A percentile compares a stretch with the other conserved stretches of the same genome.
Evolutionary conservation across 768 basidiomycete genomes (phyloP).

Genomic region (Coprinopsis cinerea): DNA sequence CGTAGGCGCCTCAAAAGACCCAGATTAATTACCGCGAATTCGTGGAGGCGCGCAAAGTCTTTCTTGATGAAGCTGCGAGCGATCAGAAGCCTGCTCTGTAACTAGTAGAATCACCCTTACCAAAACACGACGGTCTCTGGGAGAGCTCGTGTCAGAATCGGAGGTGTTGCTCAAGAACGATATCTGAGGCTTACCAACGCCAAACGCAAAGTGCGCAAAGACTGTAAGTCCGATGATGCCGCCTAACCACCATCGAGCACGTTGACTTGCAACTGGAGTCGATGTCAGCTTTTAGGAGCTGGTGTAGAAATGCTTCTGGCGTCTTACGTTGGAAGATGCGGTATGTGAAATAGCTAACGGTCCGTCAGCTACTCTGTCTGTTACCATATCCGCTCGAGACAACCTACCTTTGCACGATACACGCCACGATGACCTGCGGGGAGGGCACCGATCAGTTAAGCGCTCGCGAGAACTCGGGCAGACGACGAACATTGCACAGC

Average conservation of each 20-base stretch:
- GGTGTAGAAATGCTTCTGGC: neutral
- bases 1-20: neutral
- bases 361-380: neutral
- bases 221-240: conserved; percentile 22
- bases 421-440: conserved; percentile 22
- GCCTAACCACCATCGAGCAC: conserved; percentile 27
- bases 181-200: conserved; percentile 24
- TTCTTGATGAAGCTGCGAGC: conserved; percentile 31
- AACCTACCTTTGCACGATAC: conserved; percentile 27
- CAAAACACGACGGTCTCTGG: conserved; percentile 29
- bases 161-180: neutral
- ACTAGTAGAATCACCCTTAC: conserved; percentile 11
- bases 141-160: neutral
- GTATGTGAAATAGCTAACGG: conserved; percentile 30
- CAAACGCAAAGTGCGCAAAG: conserved; percentile 29
- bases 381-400: neutral
- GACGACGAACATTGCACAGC: conserved; percentile 12
- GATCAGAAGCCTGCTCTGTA: neutral
- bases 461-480: neutral
- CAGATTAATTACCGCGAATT: conserved; percentile 26
- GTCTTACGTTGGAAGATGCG: conserved; percentile 26
- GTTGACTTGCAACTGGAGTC: conserved; percentile 24
- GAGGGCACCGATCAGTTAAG: neutral
- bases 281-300: neutral
- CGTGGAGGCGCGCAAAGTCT: conserved; percentile 24